Evolutionary conservation across 805 yeast genomes (phyloP).

Genomic region (Spathaspora boniae): DNA sequence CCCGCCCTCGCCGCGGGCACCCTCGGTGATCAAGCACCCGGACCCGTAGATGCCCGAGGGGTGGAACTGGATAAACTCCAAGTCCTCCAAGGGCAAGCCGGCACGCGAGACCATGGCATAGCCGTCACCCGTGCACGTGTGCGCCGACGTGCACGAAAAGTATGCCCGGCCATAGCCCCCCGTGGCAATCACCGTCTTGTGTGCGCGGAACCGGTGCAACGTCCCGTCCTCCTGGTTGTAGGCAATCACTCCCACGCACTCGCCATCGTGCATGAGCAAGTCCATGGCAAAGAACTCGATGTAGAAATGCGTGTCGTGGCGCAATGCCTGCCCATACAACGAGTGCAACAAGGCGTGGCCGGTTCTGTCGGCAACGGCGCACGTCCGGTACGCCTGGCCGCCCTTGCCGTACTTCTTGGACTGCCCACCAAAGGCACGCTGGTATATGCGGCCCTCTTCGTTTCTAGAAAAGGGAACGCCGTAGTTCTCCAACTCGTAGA

Average conservation of each 20-base stretch:
- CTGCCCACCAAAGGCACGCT: constrained; percentile 99
- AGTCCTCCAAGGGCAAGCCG: constrained; percentile 94
- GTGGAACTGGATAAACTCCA: constrained; percentile 98
- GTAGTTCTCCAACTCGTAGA: constrained; percentile 94
- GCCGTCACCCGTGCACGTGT: constrained; percentile 99
- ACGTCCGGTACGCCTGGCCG: constrained; percentile 98
- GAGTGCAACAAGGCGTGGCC: constrained; percentile 97
- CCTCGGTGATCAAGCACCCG: constrained; percentile 98
- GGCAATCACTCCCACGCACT: constrained; percentile 94
- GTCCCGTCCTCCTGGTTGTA: constrained; percentile 99
- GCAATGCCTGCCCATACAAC: constrained; percentile 90
- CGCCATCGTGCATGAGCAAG: constrained; percentile 90
- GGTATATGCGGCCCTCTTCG: constrained; percentile 94
- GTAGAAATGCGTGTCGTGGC: constrained; percentile 97
- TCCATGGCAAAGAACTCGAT: constrained; percentile 97
- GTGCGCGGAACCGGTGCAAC: constrained; percentile 94
- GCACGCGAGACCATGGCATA: constrained; percentile 98
- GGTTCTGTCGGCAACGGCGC: constrained; percentile 99
- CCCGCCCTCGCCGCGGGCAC: constrained; percentile 99
- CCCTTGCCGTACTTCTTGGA: constrained; percentile 93
- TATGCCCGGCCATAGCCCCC: constrained; percentile 99
- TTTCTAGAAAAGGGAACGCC: constrained; percentile 99
- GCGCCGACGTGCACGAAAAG: constrained; percentile 98
- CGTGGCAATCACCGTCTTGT: constrained; percentile 93
- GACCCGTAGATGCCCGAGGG: constrained; percentile 99